Base-by-base conservation (phyloP, 2,329 filamentous ascomycete genomes). In the Stenocarpella maydis region DNA sequence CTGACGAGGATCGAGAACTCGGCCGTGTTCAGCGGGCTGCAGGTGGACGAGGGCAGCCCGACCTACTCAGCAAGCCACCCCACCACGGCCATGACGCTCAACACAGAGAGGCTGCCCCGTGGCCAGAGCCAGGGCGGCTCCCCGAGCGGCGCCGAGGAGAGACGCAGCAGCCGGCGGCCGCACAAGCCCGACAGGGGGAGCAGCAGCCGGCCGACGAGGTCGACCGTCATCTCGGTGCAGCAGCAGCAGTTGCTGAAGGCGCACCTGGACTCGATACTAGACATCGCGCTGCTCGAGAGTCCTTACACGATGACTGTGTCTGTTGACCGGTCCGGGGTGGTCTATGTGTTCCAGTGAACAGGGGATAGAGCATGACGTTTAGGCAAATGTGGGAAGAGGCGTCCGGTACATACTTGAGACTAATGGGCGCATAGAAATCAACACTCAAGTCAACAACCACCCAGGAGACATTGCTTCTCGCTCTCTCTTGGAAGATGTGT, bases 241-340 rank as follows among this genome's bases (percentile, higher is more conserved):
- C 95, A 98, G 78, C 93, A 97, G 78, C 90, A 94, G 80, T 79
- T 99, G 74, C 82, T 98, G 69, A 92, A 90, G 77, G 93, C 91
- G 69, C 96, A 99, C 81, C 80, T 98, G 75, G 96, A 99, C 80
- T 90, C 90, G 4, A 90, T 99, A 70, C 87, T 92, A 76, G 95
- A 98, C 81, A 90, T 98, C 74, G 92, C 92, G n/a, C 82, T 98
- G 76, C 80, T 99, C 74, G 94, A 98, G 82, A 86, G 88, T 73
- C 96, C 96, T 28, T 98, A 97, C 79, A 92, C 92, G 5, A 98
- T 98, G 93, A 92, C 95, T 41, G 86, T 98, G 61, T 97, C 92
- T 73, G 95, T 92, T 66, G 96, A 99, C 83, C 86, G 95, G 74
- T 92, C 91, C 47, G 96, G 96, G 0, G 91, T 95, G 78, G 90